Percentiles rank a stretch among this genome's conserved stretches.
phyloP scores from a whole-genome alignment of 1,284 basidiomycete species.

The Mycena citricolor region DNA sequence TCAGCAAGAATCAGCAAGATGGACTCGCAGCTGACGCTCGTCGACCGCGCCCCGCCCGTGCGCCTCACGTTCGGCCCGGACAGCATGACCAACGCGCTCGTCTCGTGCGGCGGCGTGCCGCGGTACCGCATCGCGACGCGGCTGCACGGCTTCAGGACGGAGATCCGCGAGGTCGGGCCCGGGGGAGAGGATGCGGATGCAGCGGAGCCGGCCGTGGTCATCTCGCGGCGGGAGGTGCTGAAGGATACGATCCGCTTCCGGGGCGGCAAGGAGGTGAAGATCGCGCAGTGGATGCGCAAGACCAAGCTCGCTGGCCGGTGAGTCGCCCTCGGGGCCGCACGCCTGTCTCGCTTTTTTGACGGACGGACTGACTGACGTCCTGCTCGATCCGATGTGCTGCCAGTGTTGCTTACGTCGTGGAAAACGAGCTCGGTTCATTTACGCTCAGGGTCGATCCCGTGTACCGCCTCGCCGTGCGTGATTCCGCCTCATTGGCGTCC shows the following conservation, averaged over 20 bases:
- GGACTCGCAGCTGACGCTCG: constrained; percentile 18
- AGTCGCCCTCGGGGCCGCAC: no score
- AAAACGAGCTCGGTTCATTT: constrained; percentile 12
- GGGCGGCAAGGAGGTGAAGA: constrained; percentile 3
- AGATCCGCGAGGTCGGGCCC: not conserved
- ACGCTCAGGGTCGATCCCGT: constrained; percentile 4
- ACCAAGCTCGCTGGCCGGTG: constrained; percentile 10
- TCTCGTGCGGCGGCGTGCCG: constrained; percentile 3
- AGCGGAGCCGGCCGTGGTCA: constrained; percentile 7
- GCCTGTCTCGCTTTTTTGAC: not conserved
- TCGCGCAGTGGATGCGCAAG: constrained; percentile 13
- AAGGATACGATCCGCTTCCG: constrained; percentile 9
- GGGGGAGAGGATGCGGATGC: no score
- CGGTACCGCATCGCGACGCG: constrained; percentile 10
- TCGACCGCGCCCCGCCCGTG: constrained; percentile 3
- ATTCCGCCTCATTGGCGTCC: not conserved
- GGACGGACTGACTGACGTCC: not conserved
- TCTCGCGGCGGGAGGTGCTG: constrained; percentile 5
- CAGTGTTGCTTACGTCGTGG: constrained; percentile 6
- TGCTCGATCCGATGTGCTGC: no score
- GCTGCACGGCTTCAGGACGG: constrained; percentile 5
- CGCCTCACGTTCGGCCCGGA: constrained; percentile 8
- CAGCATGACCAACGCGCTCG: constrained; percentile 18
- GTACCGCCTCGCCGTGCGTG: constrained; percentile 14
- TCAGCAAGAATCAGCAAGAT: no score